These are phyloP conservation scores for Cladosporium sp. DNA, from an alignment of 2,329 filamentous ascomycete species.

Conservation along the genomic window DNA sequence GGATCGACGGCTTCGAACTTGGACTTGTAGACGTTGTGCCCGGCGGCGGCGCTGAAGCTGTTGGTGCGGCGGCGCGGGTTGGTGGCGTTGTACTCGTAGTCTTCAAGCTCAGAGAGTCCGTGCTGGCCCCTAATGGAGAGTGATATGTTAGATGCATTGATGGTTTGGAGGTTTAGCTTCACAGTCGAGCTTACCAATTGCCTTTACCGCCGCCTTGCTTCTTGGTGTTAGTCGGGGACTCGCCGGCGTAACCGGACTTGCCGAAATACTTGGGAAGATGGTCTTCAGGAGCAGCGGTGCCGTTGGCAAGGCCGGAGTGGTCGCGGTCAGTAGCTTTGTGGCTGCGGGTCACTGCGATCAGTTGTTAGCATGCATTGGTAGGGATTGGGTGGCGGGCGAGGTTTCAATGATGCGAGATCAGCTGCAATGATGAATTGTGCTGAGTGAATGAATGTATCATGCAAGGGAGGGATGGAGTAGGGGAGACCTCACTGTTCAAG, in stretches of 20 bases:
- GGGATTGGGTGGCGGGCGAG: background rate
- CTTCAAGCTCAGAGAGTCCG: slow-evolving; percentile 73
- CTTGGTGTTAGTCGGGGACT: slow-evolving; percentile 90
- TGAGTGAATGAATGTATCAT: background rate
- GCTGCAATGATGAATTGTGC: background rate
- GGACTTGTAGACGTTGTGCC: slow-evolving; percentile 80
- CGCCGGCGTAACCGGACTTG: slow-evolving; percentile 76
- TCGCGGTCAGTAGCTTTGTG: slow-evolving; percentile 95
- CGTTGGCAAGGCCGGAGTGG: slow-evolving; percentile 74
- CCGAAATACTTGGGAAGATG: slow-evolving; percentile 88
- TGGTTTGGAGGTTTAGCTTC: no score
- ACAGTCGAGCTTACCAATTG: slow-evolving; percentile 69
- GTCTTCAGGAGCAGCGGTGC: slow-evolving; percentile 64
- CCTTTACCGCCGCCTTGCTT: slow-evolving; percentile 91
- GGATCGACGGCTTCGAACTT: slow-evolving; percentile 91
- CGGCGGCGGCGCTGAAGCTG: slow-evolving; percentile 69
- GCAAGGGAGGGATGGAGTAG: background rate
- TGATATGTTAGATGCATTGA: slow-evolving; percentile 15
- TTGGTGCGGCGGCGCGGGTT: slow-evolving; percentile 91
- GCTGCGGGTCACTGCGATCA: slow-evolving; percentile 83
- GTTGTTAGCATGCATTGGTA: background rate
- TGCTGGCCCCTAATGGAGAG: slow-evolving; percentile 64
- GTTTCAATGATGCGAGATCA: background rate
- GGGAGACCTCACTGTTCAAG: slow-evolving; percentile 9
- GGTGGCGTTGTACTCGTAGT: slow-evolving; percentile 76